Percentiles rank a stretch among this genome's conserved stretches.
Conservation (phyloP, 2,329 filamentous ascomycete genomes). For the Coniochaeta sp. region DNA sequence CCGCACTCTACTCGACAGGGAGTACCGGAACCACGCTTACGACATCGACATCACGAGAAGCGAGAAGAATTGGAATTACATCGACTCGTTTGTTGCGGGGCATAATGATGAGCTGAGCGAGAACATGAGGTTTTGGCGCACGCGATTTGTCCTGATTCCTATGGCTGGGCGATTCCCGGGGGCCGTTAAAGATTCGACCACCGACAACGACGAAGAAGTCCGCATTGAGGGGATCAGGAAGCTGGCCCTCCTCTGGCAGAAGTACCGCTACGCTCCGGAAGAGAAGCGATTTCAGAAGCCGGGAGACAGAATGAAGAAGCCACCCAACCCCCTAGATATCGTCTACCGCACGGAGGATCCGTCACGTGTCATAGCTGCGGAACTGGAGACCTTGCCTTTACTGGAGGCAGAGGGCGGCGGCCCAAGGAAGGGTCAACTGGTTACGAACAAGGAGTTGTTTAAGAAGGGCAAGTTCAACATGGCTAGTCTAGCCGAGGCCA, state of each 20-base stretch:
- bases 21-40: slow-evolving; percentile 62
- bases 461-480: slow-evolving; percentile 73
- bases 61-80: slow-evolving; percentile 90
- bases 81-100: slow-evolving; percentile 82
- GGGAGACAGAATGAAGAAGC: slow-evolving; percentile 48
- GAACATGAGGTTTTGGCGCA: slow-evolving; percentile 78
- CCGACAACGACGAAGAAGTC: slow-evolving; percentile 87
- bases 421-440: slow-evolving; percentile 59
- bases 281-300: slow-evolving; percentile 70
- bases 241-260: slow-evolving; percentile 87
- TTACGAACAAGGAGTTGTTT: slow-evolving; percentile 76
- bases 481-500: slow-evolving; percentile 71
- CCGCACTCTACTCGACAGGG: slow-evolving; percentile 21
- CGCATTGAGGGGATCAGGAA: slow-evolving; percentile 89
- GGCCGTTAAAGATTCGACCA: slow-evolving; percentile 35
- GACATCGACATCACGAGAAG: slow-evolving; percentile 56
- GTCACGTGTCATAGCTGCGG: slow-evolving; percentile 80
- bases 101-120: slow-evolving; percentile 79
- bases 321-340: slow-evolving; percentile 85
- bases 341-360: slow-evolving; percentile 93
- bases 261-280: slow-evolving; percentile 73
- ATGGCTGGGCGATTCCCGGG: slow-evolving; percentile 72
- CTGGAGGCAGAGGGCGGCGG: slow-evolving; percentile 56
- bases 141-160: slow-evolving; percentile 87
- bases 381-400: slow-evolving; percentile 71